A percentile compares a stretch with the other conserved stretches of the same genome.
Evolutionary conservation across 2,329 filamentous ascomycete species (phyloP).

Genomic region (Didymella exigua): DNA sequence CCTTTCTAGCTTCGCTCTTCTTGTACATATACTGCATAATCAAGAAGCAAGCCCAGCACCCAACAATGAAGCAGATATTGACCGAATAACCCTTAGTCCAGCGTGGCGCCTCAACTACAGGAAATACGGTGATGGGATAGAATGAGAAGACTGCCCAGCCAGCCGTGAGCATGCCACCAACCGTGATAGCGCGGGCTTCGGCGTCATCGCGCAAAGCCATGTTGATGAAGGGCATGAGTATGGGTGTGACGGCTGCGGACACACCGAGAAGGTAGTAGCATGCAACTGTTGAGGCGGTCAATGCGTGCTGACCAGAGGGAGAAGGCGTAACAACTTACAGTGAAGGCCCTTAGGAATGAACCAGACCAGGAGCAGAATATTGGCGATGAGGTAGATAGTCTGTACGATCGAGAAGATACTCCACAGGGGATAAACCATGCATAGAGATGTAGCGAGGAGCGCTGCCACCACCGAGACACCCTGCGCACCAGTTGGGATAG

Average conservation of each 20-base stretch:
- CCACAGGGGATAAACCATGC: slow-evolving; percentile 59
- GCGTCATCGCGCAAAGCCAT: slow-evolving; percentile 51
- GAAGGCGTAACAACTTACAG: slow-evolving; percentile 33
- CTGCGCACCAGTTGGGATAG: slow-evolving; percentile 56
- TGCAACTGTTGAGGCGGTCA: slow-evolving; percentile 29
- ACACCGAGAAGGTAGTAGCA: slow-evolving; percentile 46
- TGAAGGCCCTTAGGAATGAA: slow-evolving; percentile 55
- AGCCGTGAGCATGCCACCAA: slow-evolving; percentile 53
- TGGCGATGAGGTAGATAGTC: slow-evolving; percentile 51
- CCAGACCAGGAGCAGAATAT: slow-evolving; percentile 57
- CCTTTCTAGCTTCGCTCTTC: slow-evolving; percentile 36
- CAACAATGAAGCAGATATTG: slow-evolving; percentile 53
- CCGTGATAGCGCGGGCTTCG: slow-evolving; percentile 57
- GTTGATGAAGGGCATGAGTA: slow-evolving; percentile 47
- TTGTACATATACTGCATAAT: slow-evolving; percentile 47
- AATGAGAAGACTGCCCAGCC: slow-evolving; percentile 46
- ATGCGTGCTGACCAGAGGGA: too few species aligned
- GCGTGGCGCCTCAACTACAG: slow-evolving; percentile 47
- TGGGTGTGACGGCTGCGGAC: slow-evolving; percentile 43
- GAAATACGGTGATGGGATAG: slow-evolving; percentile 45
- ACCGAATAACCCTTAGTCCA: slow-evolving; percentile 59
- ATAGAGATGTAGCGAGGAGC: slow-evolving; percentile 58
- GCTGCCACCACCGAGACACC: slow-evolving; percentile 57
- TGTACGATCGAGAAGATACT: slow-evolving; percentile 54
- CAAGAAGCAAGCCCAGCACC: slow-evolving; percentile 53